Evolutionary conservation across 441 rosid genomes (phyloP), one percentile per base, ranked within the genome.

Genomic region (Bruguiera hainesii): DNA sequence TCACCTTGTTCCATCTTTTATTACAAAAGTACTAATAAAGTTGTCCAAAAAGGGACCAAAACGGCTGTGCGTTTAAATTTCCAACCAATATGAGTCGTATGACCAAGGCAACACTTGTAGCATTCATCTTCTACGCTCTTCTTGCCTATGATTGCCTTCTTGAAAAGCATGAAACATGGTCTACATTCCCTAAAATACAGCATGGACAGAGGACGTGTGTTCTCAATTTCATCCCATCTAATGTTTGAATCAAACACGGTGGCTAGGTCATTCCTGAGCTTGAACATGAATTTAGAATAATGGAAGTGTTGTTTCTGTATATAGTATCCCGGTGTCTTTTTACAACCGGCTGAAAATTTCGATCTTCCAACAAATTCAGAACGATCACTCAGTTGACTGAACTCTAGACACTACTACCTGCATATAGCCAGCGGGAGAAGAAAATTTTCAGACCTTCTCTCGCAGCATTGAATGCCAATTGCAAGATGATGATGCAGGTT

Each of bases 141-240:
- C 73, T 93, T 80, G 69, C 98, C 96, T 49, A 91, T 69, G 70
- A 89, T 86, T 29, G 78, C 90, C 79, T 95, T 95, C 83, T 89
- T 95, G 75, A 91, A 95, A 63, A 86, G 73, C 83, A 98, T 80
- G 69, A 75, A 70, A 64, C 96, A 85, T 76, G 85, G 91, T 77
- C 70, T 87, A 65, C 80, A 80, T 72, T 91, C 96, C 74, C 86
- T 92, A 70, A 3, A 29, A 6, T 90, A 90, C 80, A 82, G 71
- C 59, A 75, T 53, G 68, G 84, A 75, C 65, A 87, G 81, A 65
- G 77, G 77, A 75, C 82, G 84, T 23, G 80, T 77, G 74, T 90
- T 92, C 78, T 80, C 88, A 78, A 92, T 81, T 76, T 90, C 95
- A 80, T 89, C 95, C 99, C 99, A 95, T 71, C 67, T 87, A 70